phyloP scores from a whole-genome alignment of 352 stramenopile species.

The Phytophthora aleatoria region DNA sequence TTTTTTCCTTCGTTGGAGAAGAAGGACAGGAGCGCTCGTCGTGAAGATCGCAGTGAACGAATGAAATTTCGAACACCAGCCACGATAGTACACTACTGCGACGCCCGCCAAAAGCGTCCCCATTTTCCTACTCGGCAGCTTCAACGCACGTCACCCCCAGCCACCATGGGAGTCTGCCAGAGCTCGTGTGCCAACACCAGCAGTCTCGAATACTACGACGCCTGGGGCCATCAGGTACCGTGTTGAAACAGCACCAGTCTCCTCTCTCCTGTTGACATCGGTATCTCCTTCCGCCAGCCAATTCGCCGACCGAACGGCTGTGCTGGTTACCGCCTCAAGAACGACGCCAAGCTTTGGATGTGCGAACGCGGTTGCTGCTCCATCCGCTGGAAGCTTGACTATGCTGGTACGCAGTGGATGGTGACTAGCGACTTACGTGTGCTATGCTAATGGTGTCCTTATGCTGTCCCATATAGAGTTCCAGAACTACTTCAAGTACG shows the following conservation, averaged over 20 bases:
- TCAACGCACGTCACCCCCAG: conserved; percentile 9
- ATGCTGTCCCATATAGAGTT: conserved; percentile 42
- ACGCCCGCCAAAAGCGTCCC: not conserved
- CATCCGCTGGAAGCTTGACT: conserved; percentile 78
- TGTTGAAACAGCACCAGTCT: not conserved
- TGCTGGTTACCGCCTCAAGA: conserved; percentile 18
- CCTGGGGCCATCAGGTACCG: conserved; percentile 44
- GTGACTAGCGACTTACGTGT: not conserved
- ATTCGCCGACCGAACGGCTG: conserved; percentile 20
- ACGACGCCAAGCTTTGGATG: conserved; percentile 55
- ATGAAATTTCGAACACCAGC: conserved; percentile 23
- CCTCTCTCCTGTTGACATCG: conserved; percentile 1
- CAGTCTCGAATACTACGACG: conserved; percentile 75
- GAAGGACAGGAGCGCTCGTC: conserved; percentile 5
- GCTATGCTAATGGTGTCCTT: conserved; percentile 3
- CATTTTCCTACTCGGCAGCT: conserved; percentile 28
- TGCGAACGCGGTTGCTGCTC: conserved; percentile 71
- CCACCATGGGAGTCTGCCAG: conserved; percentile 60
- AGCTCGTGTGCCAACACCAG: conserved; percentile 49
- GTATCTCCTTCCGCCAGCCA: conserved; percentile 9
- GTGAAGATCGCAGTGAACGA: conserved; percentile 19
- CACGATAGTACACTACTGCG: conserved; percentile 9
- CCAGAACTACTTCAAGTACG: conserved; percentile 68
- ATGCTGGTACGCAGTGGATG: conserved; percentile 40
- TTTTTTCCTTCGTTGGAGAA: conserved; percentile 11